Conservation (phyloP, 1,284 basidiomycete genomes). For the Cutaneotrichosporon cutaneum region DNA sequence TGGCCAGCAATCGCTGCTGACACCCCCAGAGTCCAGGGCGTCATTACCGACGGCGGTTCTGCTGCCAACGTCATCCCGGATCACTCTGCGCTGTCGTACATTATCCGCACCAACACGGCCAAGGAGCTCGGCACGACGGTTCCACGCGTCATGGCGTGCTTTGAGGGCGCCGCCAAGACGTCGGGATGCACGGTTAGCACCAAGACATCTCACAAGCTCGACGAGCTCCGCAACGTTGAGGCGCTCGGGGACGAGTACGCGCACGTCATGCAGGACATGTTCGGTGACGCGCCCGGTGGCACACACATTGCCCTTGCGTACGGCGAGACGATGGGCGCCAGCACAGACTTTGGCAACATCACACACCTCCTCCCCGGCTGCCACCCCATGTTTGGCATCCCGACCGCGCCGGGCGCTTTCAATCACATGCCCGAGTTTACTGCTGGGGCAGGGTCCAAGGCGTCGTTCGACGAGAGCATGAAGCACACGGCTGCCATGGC, state of each 20-base stretch:
- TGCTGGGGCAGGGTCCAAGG: slow-evolving; percentile 11
- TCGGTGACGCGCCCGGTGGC: too few species aligned
- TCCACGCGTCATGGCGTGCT: slow-evolving; percentile 61
- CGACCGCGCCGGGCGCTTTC: slow-evolving; percentile 15
- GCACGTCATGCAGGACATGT: too few species aligned
- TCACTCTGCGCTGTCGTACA: slow-evolving; percentile 66
- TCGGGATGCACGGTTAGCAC: slow-evolving; percentile 65
- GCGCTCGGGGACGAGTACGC: slow-evolving; percentile 12
- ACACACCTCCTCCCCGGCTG: slow-evolving; percentile 23
- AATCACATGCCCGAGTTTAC: slow-evolving; percentile 37
- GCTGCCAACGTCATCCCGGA: slow-evolving; percentile 67
- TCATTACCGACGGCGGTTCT: slow-evolving; percentile 62
- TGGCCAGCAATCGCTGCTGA: too few species aligned
- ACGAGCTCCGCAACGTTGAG: slow-evolving; percentile 57
- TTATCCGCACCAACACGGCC: slow-evolving; percentile 65
- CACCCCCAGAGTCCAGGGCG: slow-evolving; percentile 67
- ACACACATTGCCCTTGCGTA: slow-evolving; percentile 11
- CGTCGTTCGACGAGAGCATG: slow-evolving; percentile 34
- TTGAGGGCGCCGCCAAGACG: slow-evolving; percentile 68
- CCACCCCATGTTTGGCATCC: slow-evolving; percentile 27
- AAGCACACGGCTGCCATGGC: slow-evolving; percentile 45
- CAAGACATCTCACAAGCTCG: slow-evolving; percentile 54
- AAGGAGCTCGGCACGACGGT: slow-evolving; percentile 59
- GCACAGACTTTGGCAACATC: slow-evolving; percentile 23
- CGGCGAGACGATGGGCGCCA: slow-evolving; percentile 1